phyloP scores from a whole-genome alignment of 2,329 filamentous ascomycete genomes.

The Microdochium paspali region DNA sequence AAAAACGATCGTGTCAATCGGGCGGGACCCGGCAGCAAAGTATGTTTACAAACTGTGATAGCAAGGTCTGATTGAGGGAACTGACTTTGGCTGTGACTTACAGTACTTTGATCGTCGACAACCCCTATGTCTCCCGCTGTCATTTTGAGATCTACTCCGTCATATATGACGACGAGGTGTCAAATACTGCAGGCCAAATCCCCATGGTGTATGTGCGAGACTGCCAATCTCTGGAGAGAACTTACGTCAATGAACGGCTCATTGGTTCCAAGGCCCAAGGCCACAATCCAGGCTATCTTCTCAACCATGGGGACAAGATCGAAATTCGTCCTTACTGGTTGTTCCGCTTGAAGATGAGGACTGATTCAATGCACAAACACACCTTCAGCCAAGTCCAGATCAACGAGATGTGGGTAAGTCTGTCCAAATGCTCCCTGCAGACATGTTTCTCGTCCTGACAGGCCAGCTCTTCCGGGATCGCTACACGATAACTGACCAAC shows the following conservation, averaged over 20 bases:
- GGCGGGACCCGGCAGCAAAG: neutral
- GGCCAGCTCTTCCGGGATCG: conserved; percentile 32
- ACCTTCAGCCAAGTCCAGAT: conserved; percentile 17
- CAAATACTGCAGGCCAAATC: conserved; percentile 9
- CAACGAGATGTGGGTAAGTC: conserved; percentile 22
- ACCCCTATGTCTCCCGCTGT: conserved; percentile 34
- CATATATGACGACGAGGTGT: conserved; percentile 31
- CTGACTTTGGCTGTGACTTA: conserved; percentile 16
- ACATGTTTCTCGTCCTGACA: neutral
- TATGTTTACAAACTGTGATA: neutral
- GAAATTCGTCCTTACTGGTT: conserved; percentile 24
- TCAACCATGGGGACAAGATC: conserved; percentile 41
- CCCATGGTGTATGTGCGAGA: conserved; percentile 46
- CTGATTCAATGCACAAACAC: conserved; percentile 1
- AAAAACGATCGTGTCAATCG: neutral
- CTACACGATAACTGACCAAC: conserved; percentile 37
- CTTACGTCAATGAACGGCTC: conserved; percentile 35
- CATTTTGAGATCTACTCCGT: conserved; percentile 49
- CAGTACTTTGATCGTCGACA: conserved; percentile 24
- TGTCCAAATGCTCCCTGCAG: neutral
- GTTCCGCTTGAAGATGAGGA: conserved; percentile 22
- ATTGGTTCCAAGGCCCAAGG: conserved; percentile 27
- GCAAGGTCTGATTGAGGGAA: neutral
- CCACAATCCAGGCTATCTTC: conserved; percentile 32
- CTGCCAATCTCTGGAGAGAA: conserved; percentile 43